Conservation (phyloP, 495 filamentous ascomycete species). For the Platismatia glauca region DNA sequence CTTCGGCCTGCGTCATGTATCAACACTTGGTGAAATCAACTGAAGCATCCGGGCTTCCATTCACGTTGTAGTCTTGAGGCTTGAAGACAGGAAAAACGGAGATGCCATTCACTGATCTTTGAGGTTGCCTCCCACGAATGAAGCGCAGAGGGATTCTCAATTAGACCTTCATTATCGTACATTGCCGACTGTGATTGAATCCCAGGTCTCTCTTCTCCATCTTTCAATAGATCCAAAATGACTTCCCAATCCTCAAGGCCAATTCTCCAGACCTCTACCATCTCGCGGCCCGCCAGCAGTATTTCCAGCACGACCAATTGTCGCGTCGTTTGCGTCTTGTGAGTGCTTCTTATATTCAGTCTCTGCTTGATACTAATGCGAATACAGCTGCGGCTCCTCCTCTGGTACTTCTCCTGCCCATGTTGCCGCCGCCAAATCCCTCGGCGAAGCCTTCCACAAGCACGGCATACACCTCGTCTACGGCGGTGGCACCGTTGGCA, state of each 20-base stretch:
- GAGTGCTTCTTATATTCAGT: constrained; percentile 27
- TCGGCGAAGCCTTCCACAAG: constrained; percentile 64
- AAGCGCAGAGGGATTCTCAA: neutral
- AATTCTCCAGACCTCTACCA: neutral
- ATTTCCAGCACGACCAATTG: constrained; percentile 1
- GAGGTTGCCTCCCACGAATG: neutral
- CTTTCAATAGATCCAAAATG: neutral
- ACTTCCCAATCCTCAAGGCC: neutral
- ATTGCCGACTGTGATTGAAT: neutral
- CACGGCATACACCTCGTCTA: constrained; percentile 78
- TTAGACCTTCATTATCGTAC: neutral
- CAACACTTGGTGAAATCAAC: neutral
- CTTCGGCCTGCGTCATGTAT: neutral
- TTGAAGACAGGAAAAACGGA: neutral
- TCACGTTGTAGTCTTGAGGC: neutral
- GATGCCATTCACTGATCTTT: neutral
- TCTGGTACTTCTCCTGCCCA: constrained; percentile 60
- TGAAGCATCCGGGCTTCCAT: neutral
- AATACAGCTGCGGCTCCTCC: constrained; percentile 60
- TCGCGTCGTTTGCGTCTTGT: constrained; percentile 74
- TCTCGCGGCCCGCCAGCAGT: neutral
- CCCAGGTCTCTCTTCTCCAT: neutral
- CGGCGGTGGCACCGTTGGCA: constrained; percentile 84
- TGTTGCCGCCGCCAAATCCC: constrained; percentile 64
- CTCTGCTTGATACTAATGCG: constrained; percentile 15